Evolutionary conservation across 2,329 filamentous ascomycete genomes (phyloP), one percentile per base, ranked within the genome.

Genomic region (Tolypocladium tropicale): DNA sequence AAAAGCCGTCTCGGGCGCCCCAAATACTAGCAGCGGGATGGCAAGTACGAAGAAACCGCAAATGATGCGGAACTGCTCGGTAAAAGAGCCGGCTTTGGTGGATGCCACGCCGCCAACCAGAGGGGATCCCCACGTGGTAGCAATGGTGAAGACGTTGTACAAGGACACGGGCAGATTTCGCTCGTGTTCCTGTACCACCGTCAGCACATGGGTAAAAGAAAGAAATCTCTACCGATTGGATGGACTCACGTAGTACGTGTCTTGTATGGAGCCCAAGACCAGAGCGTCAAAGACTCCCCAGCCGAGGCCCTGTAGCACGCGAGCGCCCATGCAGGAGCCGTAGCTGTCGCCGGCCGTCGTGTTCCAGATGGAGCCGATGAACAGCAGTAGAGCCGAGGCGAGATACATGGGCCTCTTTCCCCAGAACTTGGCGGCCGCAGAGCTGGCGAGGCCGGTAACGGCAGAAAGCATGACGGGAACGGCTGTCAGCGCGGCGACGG

Each of bases 271-370:
- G 2, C 73, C 74, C 34, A 78, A 67, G 33, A 81, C 70, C 41
- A 84, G 66, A 6, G 74, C 76, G 60, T 84, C 81, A 57, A 83
- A 81, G 12, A 77, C 75, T 6, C 81, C 81, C 78, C 81, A 82
- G n/a, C 77, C 81, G 0, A 84, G 55, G 1, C 80, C 80, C 62
- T 83, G 79, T 36, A 84, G 72, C 21, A 81, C 63, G 11, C 81
- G 73, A 2, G 79, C 76, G 0, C 72, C 74, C 74, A 83, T 76
- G 62, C 76, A 77, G 55, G 77, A 70, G 10, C 67, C 68, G 55
- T 75, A 78, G 59, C 66, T 73, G 52, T 64, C 63, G 7, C 63
- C 62, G 6, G 76, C 71, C 21, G 70, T 69, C 57, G 75, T 76
- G 59, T 78, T 80, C 78, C 78, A 81, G 2, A 78, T 64, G 3